Evolutionary conservation across 768 basidiomycete genomes (phyloP), one percentile per base, ranked within the genome.

Genomic region (Austroboletus eburneus): DNA sequence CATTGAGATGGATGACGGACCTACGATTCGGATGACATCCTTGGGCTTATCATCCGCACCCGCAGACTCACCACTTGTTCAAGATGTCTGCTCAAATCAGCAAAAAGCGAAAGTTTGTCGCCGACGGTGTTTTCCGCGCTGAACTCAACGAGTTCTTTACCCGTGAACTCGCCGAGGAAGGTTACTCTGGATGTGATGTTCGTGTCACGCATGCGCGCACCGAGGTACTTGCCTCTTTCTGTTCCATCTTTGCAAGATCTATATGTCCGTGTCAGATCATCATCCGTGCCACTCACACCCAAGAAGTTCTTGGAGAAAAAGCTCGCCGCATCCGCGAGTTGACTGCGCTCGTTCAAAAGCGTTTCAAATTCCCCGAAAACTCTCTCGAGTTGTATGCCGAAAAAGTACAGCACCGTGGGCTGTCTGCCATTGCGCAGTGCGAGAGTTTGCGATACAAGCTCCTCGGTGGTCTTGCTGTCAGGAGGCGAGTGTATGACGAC

Each of bases 151-250:
- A 99, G 73, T 98, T 99, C 81, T 96, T 98, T 72, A 91, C 84
- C 50, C 85, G 93, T 59, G 95, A 98, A 73, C 89, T 98, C 62
- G 90, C 96, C 45, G 94, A 94, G 73, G 96, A 99, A 73, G 95
- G 95, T 59, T 99, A 98, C 81, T 98, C 96, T 73, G 96, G 96
- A 45, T 99, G 96, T 71, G 96, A 99, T 73, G 96, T 99, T 69
- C 92, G 96, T 65, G 94, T 97, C 52, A 97, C 96, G 57, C 95
- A 98, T 70, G 94, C 95, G 54, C 89, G 95, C 64, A 99, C 96
- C 59, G 96, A 99, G 78, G 90, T 91, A 65, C 48, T 46, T 52
- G 14, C 20, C 17, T 30, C 34, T 22, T 29, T 42, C 40, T 27
- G n/a, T 42, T 35, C 22, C 21, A 35, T 24, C 44, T 23, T 42